Conservation (phyloP, 2,329 filamentous ascomycete species). For the Xylariales sp. region DNA sequence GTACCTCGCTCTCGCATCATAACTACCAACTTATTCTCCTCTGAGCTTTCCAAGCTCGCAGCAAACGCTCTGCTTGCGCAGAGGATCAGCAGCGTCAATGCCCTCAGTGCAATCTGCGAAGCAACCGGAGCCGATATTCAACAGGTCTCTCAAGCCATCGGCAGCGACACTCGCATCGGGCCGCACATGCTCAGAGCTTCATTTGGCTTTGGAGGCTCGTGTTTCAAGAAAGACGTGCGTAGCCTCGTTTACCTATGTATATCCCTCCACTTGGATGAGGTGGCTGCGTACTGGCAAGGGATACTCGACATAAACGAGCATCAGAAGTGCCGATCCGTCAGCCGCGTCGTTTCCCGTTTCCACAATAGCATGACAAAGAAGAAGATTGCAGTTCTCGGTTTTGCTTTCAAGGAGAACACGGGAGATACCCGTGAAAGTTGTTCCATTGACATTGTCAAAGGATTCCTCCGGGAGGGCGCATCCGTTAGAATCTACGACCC, state of each 20-base stretch:
- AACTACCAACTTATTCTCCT: background rate
- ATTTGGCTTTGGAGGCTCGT: conserved; percentile 1
- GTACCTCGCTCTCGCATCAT: background rate
- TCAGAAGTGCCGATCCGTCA: background rate
- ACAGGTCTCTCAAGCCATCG: background rate
- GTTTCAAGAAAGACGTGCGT: conserved; percentile 3
- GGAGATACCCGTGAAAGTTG: background rate
- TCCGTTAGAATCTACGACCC: background rate
- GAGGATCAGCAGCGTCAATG: background rate
- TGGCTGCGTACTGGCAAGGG: background rate
- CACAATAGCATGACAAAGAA: background rate
- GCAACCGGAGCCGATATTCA: background rate
- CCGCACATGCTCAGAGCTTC: background rate
- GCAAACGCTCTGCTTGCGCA: conserved; percentile 2
- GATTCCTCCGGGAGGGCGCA: background rate
- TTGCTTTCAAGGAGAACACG: background rate
- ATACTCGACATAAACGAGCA: background rate
- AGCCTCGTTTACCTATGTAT: background rate
- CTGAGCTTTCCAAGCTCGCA: conserved; percentile 1
- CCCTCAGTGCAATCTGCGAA: conserved; percentile 1
- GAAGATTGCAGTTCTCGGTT: conserved; percentile 1
- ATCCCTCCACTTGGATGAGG: background rate
- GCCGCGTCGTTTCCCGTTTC: background rate
- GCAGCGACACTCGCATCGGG: background rate
- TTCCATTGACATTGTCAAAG: background rate